A percentile compares a stretch with the other conserved stretches of the same genome.
Evolutionary conservation across 495 filamentous ascomycete genomes (phyloP).

Genomic region (Ascodesmis nigricans): DNA sequence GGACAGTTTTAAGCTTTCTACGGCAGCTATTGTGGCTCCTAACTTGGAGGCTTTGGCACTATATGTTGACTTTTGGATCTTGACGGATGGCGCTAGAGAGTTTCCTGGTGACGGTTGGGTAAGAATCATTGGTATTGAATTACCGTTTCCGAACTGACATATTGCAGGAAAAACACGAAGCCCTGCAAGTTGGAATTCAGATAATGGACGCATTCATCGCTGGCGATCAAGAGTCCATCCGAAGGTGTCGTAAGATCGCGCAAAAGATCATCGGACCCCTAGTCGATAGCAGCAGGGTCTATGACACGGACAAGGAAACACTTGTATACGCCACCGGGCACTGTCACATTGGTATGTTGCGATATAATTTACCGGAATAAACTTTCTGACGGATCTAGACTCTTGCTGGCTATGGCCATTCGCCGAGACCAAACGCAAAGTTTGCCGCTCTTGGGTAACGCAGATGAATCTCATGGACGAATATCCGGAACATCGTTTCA

Average conservation of each 20-base stretch:
- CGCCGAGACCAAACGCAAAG: slow-evolving; percentile 71
- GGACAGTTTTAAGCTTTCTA: slow-evolving; percentile 39
- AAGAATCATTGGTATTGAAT: background rate
- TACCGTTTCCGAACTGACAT: slow-evolving; percentile 20
- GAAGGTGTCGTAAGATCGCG: slow-evolving; percentile 59
- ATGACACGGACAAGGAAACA: slow-evolving; percentile 45
- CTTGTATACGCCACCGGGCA: slow-evolving; percentile 78
- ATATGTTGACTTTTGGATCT: slow-evolving; percentile 85
- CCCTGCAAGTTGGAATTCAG: slow-evolving; percentile 55
- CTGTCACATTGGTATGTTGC: slow-evolving; percentile 96
- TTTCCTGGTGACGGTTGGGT: slow-evolving; percentile 55
- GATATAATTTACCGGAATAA: background rate
- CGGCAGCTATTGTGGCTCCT: slow-evolving; percentile 72
- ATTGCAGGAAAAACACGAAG: slow-evolving; percentile 51
- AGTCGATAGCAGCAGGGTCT: slow-evolving; percentile 52
- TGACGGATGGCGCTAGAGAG: slow-evolving; percentile 66
- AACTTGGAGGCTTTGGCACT: slow-evolving; percentile 67
- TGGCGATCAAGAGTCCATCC: slow-evolving; percentile 53
- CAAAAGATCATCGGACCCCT: slow-evolving; percentile 59
- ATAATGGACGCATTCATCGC: slow-evolving; percentile 80
- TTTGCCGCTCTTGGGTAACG: slow-evolving; percentile 86
- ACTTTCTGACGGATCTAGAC: slow-evolving; percentile 8
- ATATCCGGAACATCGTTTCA: slow-evolving; percentile 84
- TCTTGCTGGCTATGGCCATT: slow-evolving; percentile 95
- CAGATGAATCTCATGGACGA: slow-evolving; percentile 86